Percentiles rank a stretch among this genome's conserved stretches.
Conservation (phyloP, 768 basidiomycete species). For the Hysterangium stoloniferum region DNA sequence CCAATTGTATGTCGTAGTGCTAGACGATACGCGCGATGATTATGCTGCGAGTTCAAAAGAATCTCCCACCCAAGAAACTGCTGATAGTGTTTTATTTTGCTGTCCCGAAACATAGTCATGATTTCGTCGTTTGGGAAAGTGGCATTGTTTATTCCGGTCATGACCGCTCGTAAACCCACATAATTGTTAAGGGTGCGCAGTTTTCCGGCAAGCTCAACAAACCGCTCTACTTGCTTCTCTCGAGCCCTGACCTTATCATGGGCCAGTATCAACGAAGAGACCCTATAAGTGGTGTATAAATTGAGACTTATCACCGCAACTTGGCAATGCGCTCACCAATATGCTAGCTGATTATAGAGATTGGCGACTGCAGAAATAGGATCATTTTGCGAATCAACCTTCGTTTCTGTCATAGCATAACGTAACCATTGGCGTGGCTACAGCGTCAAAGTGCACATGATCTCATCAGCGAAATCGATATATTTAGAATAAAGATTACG, state of each 20-base stretch:
- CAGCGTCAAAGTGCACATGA: slow-evolving; percentile 11
- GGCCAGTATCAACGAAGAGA: slow-evolving; percentile 82
- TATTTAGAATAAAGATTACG: slow-evolving; percentile 16
- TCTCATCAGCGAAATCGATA: slow-evolving; percentile 3
- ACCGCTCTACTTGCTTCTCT: slow-evolving; percentile 79
- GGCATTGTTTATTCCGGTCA: slow-evolving; percentile 87
- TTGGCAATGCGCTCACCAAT: slow-evolving; percentile 48
- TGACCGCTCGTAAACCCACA: slow-evolving; percentile 83
- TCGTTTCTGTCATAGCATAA: slow-evolving; percentile 63
- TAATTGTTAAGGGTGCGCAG: slow-evolving; percentile 87
- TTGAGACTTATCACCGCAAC: slow-evolving; percentile 8
- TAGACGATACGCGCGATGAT: slow-evolving; percentile 86
- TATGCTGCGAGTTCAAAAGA: slow-evolving; percentile 70
- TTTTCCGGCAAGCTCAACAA: slow-evolving; percentile 75
- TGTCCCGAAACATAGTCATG: slow-evolving; percentile 62
- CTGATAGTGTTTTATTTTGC: slow-evolving; percentile 63
- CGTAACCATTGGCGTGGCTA: slow-evolving; percentile 86
- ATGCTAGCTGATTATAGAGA: slow-evolving; percentile 75
- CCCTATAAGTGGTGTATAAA: slow-evolving; percentile 42
- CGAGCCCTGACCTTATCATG: slow-evolving; percentile 72
- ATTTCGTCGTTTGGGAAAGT: slow-evolving; percentile 72
- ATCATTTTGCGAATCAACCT: slow-evolving; percentile 55
- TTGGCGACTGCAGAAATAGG: slow-evolving; percentile 67
- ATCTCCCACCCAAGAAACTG: slow-evolving; percentile 78
- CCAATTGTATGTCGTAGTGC: slow-evolving; percentile 81